Percentiles rank a stretch among this genome's conserved stretches.
phyloP scores from a whole-genome alignment of 805 yeast species.

The Kodamaea hsintzibuensis region DNA sequence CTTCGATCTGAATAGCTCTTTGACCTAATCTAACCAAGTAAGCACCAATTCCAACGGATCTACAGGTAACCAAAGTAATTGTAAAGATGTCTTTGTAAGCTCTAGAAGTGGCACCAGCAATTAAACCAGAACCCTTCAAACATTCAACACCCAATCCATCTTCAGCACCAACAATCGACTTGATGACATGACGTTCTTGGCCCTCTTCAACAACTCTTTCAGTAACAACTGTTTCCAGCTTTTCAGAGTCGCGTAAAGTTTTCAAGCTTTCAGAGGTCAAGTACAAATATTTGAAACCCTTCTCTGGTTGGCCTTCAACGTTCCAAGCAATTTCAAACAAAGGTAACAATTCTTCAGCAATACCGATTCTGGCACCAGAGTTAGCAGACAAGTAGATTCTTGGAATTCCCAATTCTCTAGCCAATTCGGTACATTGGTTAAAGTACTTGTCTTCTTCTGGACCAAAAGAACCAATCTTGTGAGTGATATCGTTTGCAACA shows the following conservation, averaged over 20 bases:
- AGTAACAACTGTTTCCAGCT: slow-evolving; percentile 63
- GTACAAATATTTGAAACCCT: slow-evolving; percentile 90
- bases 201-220: slow-evolving; percentile 85
- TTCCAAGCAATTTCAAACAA: slow-evolving; percentile 92
- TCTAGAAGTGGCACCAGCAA: slow-evolving; percentile 97
- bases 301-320: slow-evolving; percentile 66
- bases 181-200: slow-evolving; percentile 77
- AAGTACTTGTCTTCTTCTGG: slow-evolving; percentile 93
- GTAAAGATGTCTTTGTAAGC: slow-evolving; percentile 98
- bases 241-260: slow-evolving; percentile 58
- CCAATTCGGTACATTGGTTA: slow-evolving; percentile 88
- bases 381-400: slow-evolving; percentile 95
- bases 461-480: slow-evolving; percentile 98
- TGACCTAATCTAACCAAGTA: slow-evolving; percentile 97
- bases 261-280: slow-evolving; percentile 66
- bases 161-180: slow-evolving; percentile 86
- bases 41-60: slow-evolving; percentile 99
- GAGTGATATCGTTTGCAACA: slow-evolving; percentile 96
- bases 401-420: slow-evolving; percentile 90
- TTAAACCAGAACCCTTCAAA: slow-evolving; percentile 95
- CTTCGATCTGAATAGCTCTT: slow-evolving; percentile 98
- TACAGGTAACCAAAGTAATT: slow-evolving; percentile 96
- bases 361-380: slow-evolving; percentile 98
- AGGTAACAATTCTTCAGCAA: slow-evolving; percentile 94
- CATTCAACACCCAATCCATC: slow-evolving; percentile 99